Percentiles rank a stretch among this genome's conserved stretches.
Evolutionary conservation across 805 yeast genomes (phyloP).

Genomic region (Brettanomyces naardenensis): DNA sequence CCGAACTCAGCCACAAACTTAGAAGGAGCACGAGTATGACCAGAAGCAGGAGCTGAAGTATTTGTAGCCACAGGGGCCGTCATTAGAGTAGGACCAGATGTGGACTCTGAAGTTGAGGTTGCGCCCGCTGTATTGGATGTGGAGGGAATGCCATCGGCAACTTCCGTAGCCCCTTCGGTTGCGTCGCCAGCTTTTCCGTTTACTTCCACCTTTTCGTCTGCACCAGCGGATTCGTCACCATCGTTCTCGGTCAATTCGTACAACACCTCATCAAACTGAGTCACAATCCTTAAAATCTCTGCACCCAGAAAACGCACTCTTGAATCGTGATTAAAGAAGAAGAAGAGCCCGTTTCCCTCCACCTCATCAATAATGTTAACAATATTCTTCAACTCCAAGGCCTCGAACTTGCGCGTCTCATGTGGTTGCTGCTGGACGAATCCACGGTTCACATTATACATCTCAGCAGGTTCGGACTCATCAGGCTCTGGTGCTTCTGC

Average conservation of each 20-base stretch:
- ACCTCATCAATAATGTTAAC: slow-evolving; percentile 87
- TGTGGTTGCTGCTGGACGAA: slow-evolving; percentile 32
- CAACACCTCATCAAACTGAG: slow-evolving; percentile 82
- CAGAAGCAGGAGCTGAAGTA: too few species aligned
- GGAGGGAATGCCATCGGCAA: too few species aligned
- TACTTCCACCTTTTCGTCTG: neutral
- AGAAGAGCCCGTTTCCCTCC: slow-evolving; percentile 91
- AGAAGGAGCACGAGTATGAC: slow-evolving; percentile 54
- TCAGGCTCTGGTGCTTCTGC: slow-evolving; percentile 25
- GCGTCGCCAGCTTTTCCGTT: too few species aligned
- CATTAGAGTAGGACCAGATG: too few species aligned
- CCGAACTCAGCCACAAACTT: slow-evolving; percentile 77
- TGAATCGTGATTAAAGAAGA: slow-evolving; percentile 82
- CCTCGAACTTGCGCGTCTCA: slow-evolving; percentile 44
- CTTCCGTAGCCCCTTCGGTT: too few species aligned
- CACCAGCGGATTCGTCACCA: slow-evolving; percentile 4
- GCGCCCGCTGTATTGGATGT: neutral
- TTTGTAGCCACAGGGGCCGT: too few species aligned
- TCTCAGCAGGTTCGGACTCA: slow-evolving; percentile 15
- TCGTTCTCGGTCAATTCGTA: slow-evolving; percentile 32
- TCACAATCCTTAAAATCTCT: slow-evolving; percentile 64
- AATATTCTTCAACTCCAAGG: slow-evolving; percentile 67
- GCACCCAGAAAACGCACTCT: slow-evolving; percentile 69
- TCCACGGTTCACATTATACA: slow-evolving; percentile 28
- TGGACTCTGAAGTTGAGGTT: neutral